Base-by-base conservation (phyloP, 1,284 basidiomycete genomes). In the Trametes polyzona region DNA sequence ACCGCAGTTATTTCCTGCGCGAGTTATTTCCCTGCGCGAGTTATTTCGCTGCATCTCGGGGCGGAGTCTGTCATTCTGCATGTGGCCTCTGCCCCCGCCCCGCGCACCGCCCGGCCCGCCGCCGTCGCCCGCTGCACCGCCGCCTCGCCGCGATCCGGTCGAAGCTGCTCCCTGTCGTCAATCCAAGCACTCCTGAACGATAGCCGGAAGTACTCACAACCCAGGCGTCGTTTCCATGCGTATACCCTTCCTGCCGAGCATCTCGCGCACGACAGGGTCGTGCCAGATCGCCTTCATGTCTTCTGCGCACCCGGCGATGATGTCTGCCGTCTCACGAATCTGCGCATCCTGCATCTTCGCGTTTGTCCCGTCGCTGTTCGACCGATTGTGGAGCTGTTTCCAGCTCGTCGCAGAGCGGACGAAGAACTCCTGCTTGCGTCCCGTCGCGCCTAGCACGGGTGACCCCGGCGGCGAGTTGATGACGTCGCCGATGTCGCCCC, bases 221-320 rank as follows among this genome's bases (percentile, higher is more conserved):
- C 88, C 88, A 9, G 86, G 78, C 21, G 76, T 76, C 36, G 84
- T 76, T 58, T 86, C 81, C 65, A 90, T 67, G 24, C 75, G 68
- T 1, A 88, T 67, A 3, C 78, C 75, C 43, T 77, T 74, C 55
- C 74, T 74, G 24, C 69, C 69, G 50, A 91, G 66, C 58, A 87
- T 74, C 21, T 78, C 76, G 57, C 76, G 77, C 0, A 89, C 78
- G 2, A 73, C 74, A 1, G 73, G 61, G 57, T 89, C 84, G 19
- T 74, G 73, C 88, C 88, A 90, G 7, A 91, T 70, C 8, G 75
- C 71, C 19, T 81, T 71, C 41, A 90, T 85, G 59, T 88, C 86
- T 6, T 83, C 78, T n/a, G 78, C 77, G 47, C 82, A 81, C 0
- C 81, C 80, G 17, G 78, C 76, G 2, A 90, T 72, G 14, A 88